phyloP scores from a whole-genome alignment of 2,329 filamentous ascomycete genomes.

The Cladophialophora yegresii region DNA sequence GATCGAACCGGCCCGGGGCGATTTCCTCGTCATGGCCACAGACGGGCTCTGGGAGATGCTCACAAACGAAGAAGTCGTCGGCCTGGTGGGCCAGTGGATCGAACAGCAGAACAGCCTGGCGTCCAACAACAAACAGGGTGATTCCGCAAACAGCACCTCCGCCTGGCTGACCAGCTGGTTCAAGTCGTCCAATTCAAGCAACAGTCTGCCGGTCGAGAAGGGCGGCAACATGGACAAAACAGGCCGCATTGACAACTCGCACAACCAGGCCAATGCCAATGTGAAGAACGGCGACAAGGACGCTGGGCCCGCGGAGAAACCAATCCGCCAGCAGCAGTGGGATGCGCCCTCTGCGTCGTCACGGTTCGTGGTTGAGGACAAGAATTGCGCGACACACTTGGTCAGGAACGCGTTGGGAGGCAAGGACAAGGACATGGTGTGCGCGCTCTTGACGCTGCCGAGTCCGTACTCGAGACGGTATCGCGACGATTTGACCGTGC shows the following conservation, averaged over 20 bases:
- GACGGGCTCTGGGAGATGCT: slow-evolving; percentile 99
- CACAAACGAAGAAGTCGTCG: slow-evolving; percentile 96
- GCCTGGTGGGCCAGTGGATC: slow-evolving; percentile 94
- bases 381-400: slow-evolving; percentile 93
- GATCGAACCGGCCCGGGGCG: slow-evolving; percentile 82
- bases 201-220: slow-evolving; percentile 73
- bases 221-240: slow-evolving; percentile 52
- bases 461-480: slow-evolving; percentile 90
- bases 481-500: slow-evolving; percentile 90
- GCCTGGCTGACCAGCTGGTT: slow-evolving; percentile 69
- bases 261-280: slow-evolving; percentile 9
- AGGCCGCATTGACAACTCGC: slow-evolving; percentile 54
- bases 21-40: slow-evolving; percentile 94
- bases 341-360: slow-evolving; percentile 67
- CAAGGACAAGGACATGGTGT: slow-evolving; percentile 89
- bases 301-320: slow-evolving; percentile 48
- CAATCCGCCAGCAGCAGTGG: slow-evolving; percentile 89
- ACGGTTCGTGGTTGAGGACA: slow-evolving; percentile 91
- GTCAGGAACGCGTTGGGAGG: slow-evolving; percentile 93
- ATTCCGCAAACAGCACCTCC: slow-evolving; percentile 49
- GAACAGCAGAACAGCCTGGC: slow-evolving; percentile 65
- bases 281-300: slow-evolving; percentile 6
- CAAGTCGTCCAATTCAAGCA: slow-evolving; percentile 48
- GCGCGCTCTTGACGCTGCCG: slow-evolving; percentile 84
- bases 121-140: slow-evolving; percentile 36